Evolutionary conservation across 495 filamentous ascomycete species (phyloP).

Genomic region (Talaromyces liani): DNA sequence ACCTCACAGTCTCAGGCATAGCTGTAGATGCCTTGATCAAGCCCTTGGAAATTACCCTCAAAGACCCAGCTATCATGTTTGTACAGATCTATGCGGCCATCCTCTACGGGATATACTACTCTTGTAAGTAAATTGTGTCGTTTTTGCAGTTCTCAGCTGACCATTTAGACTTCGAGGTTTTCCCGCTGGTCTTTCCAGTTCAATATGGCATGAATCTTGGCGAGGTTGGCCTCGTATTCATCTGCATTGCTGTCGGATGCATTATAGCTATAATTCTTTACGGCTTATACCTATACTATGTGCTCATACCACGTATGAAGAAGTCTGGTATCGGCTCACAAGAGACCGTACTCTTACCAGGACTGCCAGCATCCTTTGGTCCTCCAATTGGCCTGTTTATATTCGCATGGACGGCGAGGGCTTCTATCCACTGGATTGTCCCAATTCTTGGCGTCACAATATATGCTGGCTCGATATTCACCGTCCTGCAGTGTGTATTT

Average conservation of each 20-base stretch:
- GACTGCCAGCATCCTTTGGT: constrained; percentile 44
- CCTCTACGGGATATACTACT: constrained; percentile 62
- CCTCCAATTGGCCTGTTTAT: constrained; percentile 11
- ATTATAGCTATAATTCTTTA: constrained; percentile 46
- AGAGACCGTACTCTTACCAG: constrained; percentile 49
- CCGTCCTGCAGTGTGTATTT: constrained; percentile 53
- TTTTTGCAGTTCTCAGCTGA: background rate
- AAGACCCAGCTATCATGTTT: constrained; percentile 57
- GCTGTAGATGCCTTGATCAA: constrained; percentile 52
- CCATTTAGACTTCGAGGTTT: constrained; percentile 51
- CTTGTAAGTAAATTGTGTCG: constrained; percentile 27
- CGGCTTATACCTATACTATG: constrained; percentile 43
- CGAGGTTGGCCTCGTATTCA: constrained; percentile 56
- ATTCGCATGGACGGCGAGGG: constrained; percentile 43
- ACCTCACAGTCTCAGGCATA: constrained; percentile 39
- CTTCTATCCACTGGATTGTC: constrained; percentile 49
- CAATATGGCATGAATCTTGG: constrained; percentile 58
- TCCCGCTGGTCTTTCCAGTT: constrained; percentile 62
- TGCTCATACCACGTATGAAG: constrained; percentile 42
- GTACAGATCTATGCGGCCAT: constrained; percentile 55
- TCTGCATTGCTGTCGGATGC: constrained; percentile 51
- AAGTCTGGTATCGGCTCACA: constrained; percentile 37
- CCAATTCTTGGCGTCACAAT: constrained; percentile 44
- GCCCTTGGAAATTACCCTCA: constrained; percentile 54
- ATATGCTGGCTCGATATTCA: constrained; percentile 35